Base-by-base conservation (phyloP, 2,329 filamentous ascomycete species). In the Neopestalotiopsis rosae region DNA sequence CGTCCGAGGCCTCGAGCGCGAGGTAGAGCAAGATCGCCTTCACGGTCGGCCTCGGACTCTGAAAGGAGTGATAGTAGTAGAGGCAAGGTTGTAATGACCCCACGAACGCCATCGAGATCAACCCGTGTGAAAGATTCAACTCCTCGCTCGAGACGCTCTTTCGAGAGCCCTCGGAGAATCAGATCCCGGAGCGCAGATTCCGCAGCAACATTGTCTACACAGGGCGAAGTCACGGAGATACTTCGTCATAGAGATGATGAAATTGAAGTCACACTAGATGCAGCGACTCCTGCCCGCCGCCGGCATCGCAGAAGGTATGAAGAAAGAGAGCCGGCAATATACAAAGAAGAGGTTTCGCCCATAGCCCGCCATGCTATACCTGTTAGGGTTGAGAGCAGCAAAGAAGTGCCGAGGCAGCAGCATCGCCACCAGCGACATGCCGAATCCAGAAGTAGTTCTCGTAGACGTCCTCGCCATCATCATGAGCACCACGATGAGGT, bases 131-230 rank as follows among this genome's bases (percentile, higher is more conserved):
- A 80, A 69, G 80, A 79, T 49, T 83, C 82, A 4, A 81, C 80
- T 30, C 80, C 78, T 6, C 74, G 76, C 28, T 81, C 82, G 56
- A 76, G 75, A 66, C 74, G 76, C 52, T 81, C 78, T 32, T 81
- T 75, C 66, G 76, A 75, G 59, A 79, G 75, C 63, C 81, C 81
- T 3, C 74, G 79, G 7, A 78, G 75, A 24, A 5, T 30, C 65
- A 82, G 80, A 10, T 5, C 34, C 32, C 81, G 81, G 5, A 82
- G 81, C 24, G 76, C 76, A 52, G 81, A 81, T 14, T 81, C 80
- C n/a, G 79, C 78, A n/a, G 75, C 75, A 4, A 80, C 78, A 56
- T 72, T 75, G n/a, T 79, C 78, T 38, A 79, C 63, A 28, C 24
- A 63, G 14, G n/a, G 32, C 12, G 65, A 67, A 28, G 65, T 67